Evolutionary conservation across 164 flowering plant species (phyloP).

Genomic region (Tinospora cordifolia): DNA sequence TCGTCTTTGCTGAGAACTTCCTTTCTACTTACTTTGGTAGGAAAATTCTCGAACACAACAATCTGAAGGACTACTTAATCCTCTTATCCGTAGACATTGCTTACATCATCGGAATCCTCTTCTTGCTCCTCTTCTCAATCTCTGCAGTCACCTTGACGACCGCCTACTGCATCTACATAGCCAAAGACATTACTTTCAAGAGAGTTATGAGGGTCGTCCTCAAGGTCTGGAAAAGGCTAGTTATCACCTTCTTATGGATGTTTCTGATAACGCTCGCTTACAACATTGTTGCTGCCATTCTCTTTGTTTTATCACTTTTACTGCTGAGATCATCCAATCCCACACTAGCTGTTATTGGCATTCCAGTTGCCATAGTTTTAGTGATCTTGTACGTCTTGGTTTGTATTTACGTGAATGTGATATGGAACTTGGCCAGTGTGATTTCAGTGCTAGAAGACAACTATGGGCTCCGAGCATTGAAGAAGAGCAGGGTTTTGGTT

Average conservation of each 20-base stretch:
- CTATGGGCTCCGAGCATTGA: slow-evolving; percentile 71
- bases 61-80: slow-evolving; percentile 21
- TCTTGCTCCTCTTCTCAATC: slow-evolving; percentile 81
- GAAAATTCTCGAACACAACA: slow-evolving; percentile 20
- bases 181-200: slow-evolving; percentile 42
- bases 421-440: slow-evolving; percentile 93
- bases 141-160: slow-evolving; percentile 80
- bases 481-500: slow-evolving; percentile 73
- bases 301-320: neutral
- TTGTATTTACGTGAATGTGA: slow-evolving; percentile 66
- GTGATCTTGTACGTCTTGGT: slow-evolving; percentile 39
- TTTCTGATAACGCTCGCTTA: neutral
- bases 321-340: neutral
- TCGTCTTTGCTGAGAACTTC: slow-evolving; percentile 58
- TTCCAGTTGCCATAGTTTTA: slow-evolving; percentile 8
- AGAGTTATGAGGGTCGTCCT: no score
- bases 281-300: neutral
- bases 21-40: slow-evolving; percentile 47
- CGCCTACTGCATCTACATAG: slow-evolving; percentile 60
- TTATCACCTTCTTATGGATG: slow-evolving; percentile 24
- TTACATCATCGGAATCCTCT: slow-evolving; percentile 64
- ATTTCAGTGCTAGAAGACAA: slow-evolving; percentile 76
- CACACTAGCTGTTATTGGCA: neutral
- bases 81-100: slow-evolving; percentile 42
- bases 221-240: no score